phyloP scores from a whole-genome alignment of 495 filamentous ascomycete species.

The Aspergillus affinis region DNA sequence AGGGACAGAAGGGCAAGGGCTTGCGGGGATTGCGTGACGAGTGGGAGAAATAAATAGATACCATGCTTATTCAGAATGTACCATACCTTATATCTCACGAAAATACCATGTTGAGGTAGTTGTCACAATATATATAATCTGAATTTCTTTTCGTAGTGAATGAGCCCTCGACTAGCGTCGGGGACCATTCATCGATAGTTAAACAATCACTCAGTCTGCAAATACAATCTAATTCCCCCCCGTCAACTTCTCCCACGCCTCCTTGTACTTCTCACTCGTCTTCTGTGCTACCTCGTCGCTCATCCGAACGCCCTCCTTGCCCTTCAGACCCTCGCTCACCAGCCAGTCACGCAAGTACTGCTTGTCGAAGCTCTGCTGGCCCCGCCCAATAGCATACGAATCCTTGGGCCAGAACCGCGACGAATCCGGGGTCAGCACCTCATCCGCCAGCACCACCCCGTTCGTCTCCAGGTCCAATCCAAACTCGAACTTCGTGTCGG shows the following conservation, averaged over 20 bases:
- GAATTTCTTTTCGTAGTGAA: neutral
- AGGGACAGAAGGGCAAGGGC: slow-evolving; percentile 31
- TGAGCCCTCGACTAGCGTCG: no score
- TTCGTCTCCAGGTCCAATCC: slow-evolving; percentile 70
- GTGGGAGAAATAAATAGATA: slow-evolving; percentile 33
- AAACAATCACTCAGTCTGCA: neutral
- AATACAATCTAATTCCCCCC: slow-evolving; percentile 32
- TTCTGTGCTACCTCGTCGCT: slow-evolving; percentile 61
- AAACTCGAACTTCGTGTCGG: slow-evolving; percentile 86
- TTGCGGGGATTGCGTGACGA: slow-evolving; percentile 38
- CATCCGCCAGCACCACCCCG: slow-evolving; percentile 83
- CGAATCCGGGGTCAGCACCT: slow-evolving; percentile 85
- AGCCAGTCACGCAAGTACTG: slow-evolving; percentile 90
- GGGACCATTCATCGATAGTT: neutral
- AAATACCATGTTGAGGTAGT: slow-evolving; percentile 3
- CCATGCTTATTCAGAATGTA: neutral
- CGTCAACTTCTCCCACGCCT: slow-evolving; percentile 71
- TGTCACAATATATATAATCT: neutral
- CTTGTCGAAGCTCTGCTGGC: slow-evolving; percentile 88
- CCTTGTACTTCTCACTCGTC: slow-evolving; percentile 64
- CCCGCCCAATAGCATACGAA: slow-evolving; percentile 66
- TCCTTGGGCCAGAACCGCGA: slow-evolving; percentile 86
- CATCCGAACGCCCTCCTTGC: slow-evolving; percentile 66
- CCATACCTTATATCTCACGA: neutral
- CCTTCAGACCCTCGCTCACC: slow-evolving; percentile 65